phyloP scores from a whole-genome alignment of 257 asterid genomes.

The Ilex asprella region DNA sequence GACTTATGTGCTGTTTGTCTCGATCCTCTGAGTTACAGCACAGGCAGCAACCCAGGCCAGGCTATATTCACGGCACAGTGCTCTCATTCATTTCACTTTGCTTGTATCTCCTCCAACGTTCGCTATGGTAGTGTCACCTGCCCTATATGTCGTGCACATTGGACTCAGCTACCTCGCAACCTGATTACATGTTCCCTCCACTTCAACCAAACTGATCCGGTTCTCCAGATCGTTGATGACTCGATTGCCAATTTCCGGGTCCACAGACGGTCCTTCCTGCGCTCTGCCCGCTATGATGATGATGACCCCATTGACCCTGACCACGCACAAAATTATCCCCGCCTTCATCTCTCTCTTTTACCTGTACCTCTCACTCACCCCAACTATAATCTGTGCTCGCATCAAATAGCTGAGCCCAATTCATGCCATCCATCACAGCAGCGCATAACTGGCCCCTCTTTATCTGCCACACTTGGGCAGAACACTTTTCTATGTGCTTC shows the following conservation, averaged over 20 bases:
- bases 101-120: constrained; percentile 89
- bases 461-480: constrained; percentile 18
- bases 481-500: constrained; percentile 26
- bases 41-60: constrained; percentile 63
- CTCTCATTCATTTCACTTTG: constrained; percentile 81
- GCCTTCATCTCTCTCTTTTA: constrained; percentile 57
- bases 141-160: constrained; percentile 89
- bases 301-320: constrained; percentile 81
- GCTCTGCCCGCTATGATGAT: constrained; percentile 74
- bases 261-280: constrained; percentile 76
- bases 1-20: constrained; percentile 74
- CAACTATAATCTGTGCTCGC: constrained; percentile 18
- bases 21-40: constrained; percentile 59
- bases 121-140: constrained; percentile 88
- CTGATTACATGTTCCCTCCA: constrained; percentile 40
- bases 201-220: constrained; percentile 52
- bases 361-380: constrained; percentile 28
- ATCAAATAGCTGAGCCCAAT: constrained; percentile 14
- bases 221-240: constrained; percentile 85
- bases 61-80: constrained; percentile 96
- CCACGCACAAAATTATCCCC: constrained; percentile 33
- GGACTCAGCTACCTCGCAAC: constrained; percentile 90
- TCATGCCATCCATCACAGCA: constrained; percentile 18
- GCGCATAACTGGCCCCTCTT: constrained; percentile 32
- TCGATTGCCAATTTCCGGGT: constrained; percentile 81